Base-by-base conservation (phyloP, 768 basidiomycete genomes). In the Kondoa malvinella region DNA sequence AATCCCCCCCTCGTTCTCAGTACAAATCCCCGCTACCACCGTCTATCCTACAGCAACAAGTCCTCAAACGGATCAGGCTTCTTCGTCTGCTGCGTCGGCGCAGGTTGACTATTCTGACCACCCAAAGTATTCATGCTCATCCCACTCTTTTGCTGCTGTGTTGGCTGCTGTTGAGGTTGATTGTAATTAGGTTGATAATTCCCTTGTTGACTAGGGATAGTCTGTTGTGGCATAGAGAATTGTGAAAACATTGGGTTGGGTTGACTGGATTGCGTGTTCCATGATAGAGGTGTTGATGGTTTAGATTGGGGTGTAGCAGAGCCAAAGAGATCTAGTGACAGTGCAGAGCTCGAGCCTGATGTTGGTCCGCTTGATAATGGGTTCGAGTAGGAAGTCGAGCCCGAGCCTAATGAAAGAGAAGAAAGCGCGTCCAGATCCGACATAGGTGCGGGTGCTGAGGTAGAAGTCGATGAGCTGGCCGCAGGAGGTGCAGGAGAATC, bases 401-500 rank as follows among this genome's bases (percentile, higher is more conserved):
- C 30, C n/a, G 64, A 63, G 1, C 68, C 68, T 12, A 68, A 26
- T 4, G 65, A 63, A 12, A 69, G 60, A 40, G 58, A 65, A 21
- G 56, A 65, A 14, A 69, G 66, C 29, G 66, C 69, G 15, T 64
- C 69, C 58, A 69, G 31, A 29, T 31, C 34, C 14, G 64, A 60
- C 58, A 30, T 63, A 66, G 58, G 26, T 21, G 57, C 32, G 4
- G 26, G 31, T 4, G 8, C 31, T 17, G n/a, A 29, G 4, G n/a
- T n/a, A 56, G 34, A 17, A 14, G 68, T 65, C 21, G 40, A 8
- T 4, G 65, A 33, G 17, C 27, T 26, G 31, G 34, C n/a, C 4
- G 32, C 56, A 16, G 68, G 65, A 2, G 16, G 59, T 34, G 71
- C 59, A 14, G 69, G 4, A 8, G 74, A 57, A 2, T 73, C 66